Evolutionary conservation across 148 eudicot species (phyloP).

Genomic region (Rhododendron vialii): DNA sequence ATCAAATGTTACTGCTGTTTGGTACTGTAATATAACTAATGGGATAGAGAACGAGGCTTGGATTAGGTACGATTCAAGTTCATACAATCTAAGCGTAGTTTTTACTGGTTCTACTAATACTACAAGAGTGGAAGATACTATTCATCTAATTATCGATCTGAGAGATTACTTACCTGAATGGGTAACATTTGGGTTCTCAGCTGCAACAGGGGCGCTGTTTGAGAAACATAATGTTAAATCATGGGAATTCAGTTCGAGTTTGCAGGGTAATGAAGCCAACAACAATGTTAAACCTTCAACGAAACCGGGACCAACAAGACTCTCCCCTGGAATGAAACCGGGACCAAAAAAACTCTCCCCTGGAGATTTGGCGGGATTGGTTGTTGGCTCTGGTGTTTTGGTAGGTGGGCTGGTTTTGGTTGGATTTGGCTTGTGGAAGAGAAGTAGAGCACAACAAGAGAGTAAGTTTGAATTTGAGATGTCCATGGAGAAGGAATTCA

Average conservation of each 20-base stretch:
- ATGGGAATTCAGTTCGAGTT: constrained; percentile 21
- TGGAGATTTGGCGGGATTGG: background rate
- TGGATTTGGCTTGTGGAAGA: background rate
- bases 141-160: background rate
- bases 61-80: background rate
- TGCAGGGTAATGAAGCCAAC: background rate
- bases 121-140: background rate
- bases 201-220: constrained; percentile 16
- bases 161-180: constrained; percentile 23
- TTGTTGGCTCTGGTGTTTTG: background rate
- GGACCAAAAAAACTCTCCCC: background rate
- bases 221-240: constrained; percentile 20
- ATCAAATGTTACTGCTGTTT: background rate
- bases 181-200: constrained; percentile 39
- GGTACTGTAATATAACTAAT: background rate
- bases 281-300: background rate
- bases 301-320: background rate
- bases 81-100: background rate
- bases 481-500: constrained; percentile 23
- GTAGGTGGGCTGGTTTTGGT: constrained; percentile 7
- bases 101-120: background rate
- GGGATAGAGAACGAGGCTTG: constrained; percentile 13
- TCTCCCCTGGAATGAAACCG: background rate
- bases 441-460: background rate
- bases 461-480: background rate